Conservation (phyloP, 2,329 filamentous ascomycete genomes). For the Trichoderma aggressivum region DNA sequence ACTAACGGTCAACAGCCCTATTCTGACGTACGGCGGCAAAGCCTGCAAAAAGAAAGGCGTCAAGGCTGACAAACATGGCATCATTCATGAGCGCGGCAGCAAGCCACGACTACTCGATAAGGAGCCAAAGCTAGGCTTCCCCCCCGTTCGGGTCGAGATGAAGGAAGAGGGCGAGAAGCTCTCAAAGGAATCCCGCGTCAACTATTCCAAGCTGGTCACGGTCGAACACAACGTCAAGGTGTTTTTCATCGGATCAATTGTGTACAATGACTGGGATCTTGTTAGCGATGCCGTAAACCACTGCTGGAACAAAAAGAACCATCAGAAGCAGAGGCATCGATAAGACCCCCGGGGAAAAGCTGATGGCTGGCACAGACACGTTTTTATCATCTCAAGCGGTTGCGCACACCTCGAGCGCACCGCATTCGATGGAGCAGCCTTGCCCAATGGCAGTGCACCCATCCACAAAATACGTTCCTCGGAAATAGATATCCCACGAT, state of each 20-base stretch:
- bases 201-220: conserved; percentile 55
- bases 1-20: conserved; percentile 40
- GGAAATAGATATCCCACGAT: conserved; percentile 14
- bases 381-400: conserved; percentile 15
- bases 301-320: conserved; percentile 48
- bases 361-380: conserved; percentile 18
- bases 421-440: conserved; percentile 15
- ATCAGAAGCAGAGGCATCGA: conserved; percentile 31
- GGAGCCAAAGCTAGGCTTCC: conserved; percentile 49
- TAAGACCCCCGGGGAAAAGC: background rate
- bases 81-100: conserved; percentile 41
- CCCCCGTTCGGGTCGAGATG: conserved; percentile 44
- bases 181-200: conserved; percentile 50
- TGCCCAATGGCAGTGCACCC: conserved; percentile 21
- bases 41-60: conserved; percentile 53
- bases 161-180: conserved; percentile 44
- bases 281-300: conserved; percentile 46
- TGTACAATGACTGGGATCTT: conserved; percentile 37
- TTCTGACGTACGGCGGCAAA: conserved; percentile 52
- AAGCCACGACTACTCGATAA: conserved; percentile 33
- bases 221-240: conserved; percentile 57
- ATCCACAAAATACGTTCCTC: conserved; percentile 33
- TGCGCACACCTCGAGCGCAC: conserved; percentile 7
- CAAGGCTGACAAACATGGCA: conserved; percentile 52
- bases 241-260: conserved; percentile 53